These are phyloP conservation scores for Flagelloscypha sp. DNA, from an alignment of 768 basidiomycete genomes.

Conservation along the genomic window DNA sequence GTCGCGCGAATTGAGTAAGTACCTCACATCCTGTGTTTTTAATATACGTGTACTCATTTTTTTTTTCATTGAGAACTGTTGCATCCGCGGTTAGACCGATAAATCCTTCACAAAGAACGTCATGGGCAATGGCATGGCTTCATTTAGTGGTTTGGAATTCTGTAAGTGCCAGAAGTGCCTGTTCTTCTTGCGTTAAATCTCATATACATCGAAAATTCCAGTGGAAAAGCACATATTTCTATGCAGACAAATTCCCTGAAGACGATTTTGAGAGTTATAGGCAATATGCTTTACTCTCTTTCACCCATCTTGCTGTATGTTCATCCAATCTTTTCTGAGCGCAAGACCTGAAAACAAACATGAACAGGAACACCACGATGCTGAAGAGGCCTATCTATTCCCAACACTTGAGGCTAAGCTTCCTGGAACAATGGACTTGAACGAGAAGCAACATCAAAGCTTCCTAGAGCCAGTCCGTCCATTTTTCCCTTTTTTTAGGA, in stretches of 20 bases:
- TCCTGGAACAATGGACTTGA: slow-evolving; percentile 7
- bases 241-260: slow-evolving; percentile 9
- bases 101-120: slow-evolving; percentile 4
- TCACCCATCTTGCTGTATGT: slow-evolving; percentile 5
- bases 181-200: neutral
- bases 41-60: neutral
- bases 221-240: slow-evolving; percentile 12
- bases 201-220: neutral
- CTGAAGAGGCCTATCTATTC: slow-evolving; percentile 8
- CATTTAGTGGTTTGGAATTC: slow-evolving; percentile 10
- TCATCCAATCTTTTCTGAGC: neutral
- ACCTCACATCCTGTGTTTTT: neutral
- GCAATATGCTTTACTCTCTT: slow-evolving; percentile 7
- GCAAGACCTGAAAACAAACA: too few species aligned
- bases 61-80: slow-evolving; percentile 1
- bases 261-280: slow-evolving; percentile 7
- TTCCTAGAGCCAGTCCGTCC: slow-evolving; percentile 5
- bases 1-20: slow-evolving; percentile 7
- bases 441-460: slow-evolving; percentile 9
- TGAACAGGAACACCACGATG: slow-evolving; percentile 9
- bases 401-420: slow-evolving; percentile 7
- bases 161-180: slow-evolving; percentile 6
- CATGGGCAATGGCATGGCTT: slow-evolving; percentile 12
- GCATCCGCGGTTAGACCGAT: slow-evolving; percentile 4
- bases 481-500: neutral